Evolutionary conservation across 345 rosid genomes (phyloP).

Genomic region (Sisymbrium irio): DNA sequence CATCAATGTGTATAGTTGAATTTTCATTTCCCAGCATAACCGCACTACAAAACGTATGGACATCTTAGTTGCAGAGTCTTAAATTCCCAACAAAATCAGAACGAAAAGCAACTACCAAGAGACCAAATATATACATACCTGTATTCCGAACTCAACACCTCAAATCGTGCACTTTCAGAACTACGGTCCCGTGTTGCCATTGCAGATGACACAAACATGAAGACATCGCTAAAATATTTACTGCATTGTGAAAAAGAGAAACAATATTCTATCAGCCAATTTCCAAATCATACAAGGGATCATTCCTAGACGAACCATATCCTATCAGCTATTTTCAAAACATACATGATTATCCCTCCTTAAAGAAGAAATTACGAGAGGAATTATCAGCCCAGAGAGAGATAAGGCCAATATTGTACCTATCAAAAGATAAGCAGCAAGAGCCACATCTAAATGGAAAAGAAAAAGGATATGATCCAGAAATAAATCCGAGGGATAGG

Average conservation of each 20-base stretch:
- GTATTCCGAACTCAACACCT: slow-evolving; percentile 69
- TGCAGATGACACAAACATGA: slow-evolving; percentile 85
- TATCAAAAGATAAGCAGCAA: slow-evolving; percentile 6
- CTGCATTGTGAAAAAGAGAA: slow-evolving; percentile 48
- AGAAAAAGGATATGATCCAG: neutral
- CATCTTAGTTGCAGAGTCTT: slow-evolving; percentile 8
- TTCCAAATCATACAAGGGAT: slow-evolving; percentile 18
- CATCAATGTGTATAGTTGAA: slow-evolving; percentile 86
- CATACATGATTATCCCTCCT: slow-evolving; percentile 11
- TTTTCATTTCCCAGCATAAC: slow-evolving; percentile 68
- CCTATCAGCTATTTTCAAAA: slow-evolving; percentile 11
- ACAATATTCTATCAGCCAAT: slow-evolving; percentile 19
- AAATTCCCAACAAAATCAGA: slow-evolving; percentile 4
- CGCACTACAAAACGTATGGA: slow-evolving; percentile 61
- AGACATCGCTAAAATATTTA: slow-evolving; percentile 76
- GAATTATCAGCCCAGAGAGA: slow-evolving; percentile 8
- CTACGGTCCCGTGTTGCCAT: slow-evolving; percentile 90
- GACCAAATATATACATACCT: slow-evolving; percentile 48
- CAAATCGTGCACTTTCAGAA: slow-evolving; percentile 94
- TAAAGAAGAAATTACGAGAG: slow-evolving; percentile 1
- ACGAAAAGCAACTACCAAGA: slow-evolving; percentile 8
- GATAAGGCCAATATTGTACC: neutral
- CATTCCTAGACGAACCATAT: neutral
- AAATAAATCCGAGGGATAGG: slow-evolving; percentile 1
- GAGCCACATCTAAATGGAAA: slow-evolving; percentile 13